These are phyloP conservation scores for Fistulina hepatica DNA, from an alignment of 1,284 basidiomycete genomes.

Conservation along the genomic window DNA sequence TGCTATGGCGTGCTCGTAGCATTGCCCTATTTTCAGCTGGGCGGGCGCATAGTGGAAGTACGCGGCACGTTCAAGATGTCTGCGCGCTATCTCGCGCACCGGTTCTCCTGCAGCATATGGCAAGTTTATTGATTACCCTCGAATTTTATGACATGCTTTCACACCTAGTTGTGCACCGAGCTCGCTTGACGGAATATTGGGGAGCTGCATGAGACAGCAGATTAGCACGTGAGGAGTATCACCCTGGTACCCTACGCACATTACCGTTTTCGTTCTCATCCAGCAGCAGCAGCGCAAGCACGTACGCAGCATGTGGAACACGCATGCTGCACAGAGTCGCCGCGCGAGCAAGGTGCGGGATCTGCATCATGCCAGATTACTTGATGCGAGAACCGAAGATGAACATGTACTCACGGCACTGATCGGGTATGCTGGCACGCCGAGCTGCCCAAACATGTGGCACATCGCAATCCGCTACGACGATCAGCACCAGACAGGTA, in stretches of 20 bases:
- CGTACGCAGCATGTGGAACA: slow-evolving; percentile 80
- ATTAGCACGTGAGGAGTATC: slow-evolving; percentile 35
- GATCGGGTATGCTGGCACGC: slow-evolving; percentile 41
- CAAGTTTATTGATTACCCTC: no score
- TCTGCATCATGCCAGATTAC: no score
- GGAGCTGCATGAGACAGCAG: slow-evolving; percentile 36
- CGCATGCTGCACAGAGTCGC: slow-evolving; percentile 67
- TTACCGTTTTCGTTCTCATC: no score
- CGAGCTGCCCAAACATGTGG: slow-evolving; percentile 78
- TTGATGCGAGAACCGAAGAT: no score
- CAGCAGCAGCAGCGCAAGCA: slow-evolving; percentile 74
- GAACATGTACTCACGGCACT: no score
- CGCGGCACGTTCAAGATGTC: slow-evolving; percentile 67
- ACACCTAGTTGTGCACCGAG: no score
- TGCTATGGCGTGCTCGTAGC: neutral
- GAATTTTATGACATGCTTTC: no score
- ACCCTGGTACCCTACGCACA: slow-evolving; percentile 32
- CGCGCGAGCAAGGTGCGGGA: slow-evolving; percentile 66
- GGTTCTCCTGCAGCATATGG: no score
- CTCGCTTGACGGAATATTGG: slow-evolving; percentile 40
- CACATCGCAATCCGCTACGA: slow-evolving; percentile 86
- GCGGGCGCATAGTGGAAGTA: slow-evolving; percentile 82
- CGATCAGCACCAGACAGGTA: no score
- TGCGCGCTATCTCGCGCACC: slow-evolving; percentile 11
- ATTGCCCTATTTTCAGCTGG: slow-evolving; percentile 88